Evolutionary conservation across 352 stramenopile genomes (phyloP), one percentile per base, ranked within the genome.

Genomic region (Globisporangium mamillatum): DNA sequence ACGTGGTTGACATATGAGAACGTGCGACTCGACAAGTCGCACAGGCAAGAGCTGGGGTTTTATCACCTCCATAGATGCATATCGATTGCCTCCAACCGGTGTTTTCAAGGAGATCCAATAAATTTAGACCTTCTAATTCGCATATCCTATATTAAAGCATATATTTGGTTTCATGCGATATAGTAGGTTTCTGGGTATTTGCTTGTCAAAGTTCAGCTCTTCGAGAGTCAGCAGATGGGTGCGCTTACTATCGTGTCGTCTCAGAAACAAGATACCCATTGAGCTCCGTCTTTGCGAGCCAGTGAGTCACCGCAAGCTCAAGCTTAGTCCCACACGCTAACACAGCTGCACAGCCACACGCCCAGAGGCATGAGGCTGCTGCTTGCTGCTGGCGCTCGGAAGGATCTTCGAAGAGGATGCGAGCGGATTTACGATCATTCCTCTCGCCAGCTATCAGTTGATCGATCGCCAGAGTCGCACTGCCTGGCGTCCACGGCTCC

Each of bases 151-250:
- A 14, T 1, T 24, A 60, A 3, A 41, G 16, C n/a, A 29, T 57
- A 6, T 6, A 57, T 32, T 56, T 57, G 6, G 20, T 36, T 20
- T 24, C 9, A 60, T 58, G 24, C 4, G 16, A 5, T 25, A 38
- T 20, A 58, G 4, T 0, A 46, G 27, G 58, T 54, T 63, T 38
- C 3, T 5, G 36, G 34, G 16, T 36, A 22, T 52, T 53, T 63
- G 34, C 55, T 9, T 22, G 10, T 60, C 54, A 41, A 54, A 2
- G 25, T 60, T 32, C 54, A 60, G 48, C 48, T 14, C 46, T 12
- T 38, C 25, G 38, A 58, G 27, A 59, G 20, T 34, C 27, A 58
- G 41, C 60, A 66, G 44, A 66, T 66, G 60, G 60, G 60, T 66
- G 60, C 60, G 6, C 24, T 66, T n/a, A 46, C 60, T 29, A 66